Base-by-base conservation (phyloP, 2,329 filamentous ascomycete genomes). In the Aureobasidium mangrovei region DNA sequence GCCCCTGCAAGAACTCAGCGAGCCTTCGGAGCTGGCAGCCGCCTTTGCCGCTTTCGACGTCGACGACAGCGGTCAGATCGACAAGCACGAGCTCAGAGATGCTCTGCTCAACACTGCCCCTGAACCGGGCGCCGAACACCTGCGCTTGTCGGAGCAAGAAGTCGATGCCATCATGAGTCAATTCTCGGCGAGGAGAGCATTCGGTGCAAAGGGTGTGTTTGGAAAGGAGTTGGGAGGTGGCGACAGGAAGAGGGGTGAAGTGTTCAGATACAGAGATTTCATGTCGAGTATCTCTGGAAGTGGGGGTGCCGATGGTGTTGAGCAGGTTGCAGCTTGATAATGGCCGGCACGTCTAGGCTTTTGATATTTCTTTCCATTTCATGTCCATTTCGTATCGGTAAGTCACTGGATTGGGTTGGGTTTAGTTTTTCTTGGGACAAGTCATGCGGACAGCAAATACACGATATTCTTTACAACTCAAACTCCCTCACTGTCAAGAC, bases 1-100 rank as follows among this genome's bases (percentile, higher is more conserved):
- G 7, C 79, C 87, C 2, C 75, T 97, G 3, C 81, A 82, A 1
- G 79, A 83, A 0, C 75, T 97, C 18, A 94, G 88, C 0, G 84
- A 87, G 0, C 81, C 83, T 26, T 79, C 82, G 12, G 93, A 98
- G 66, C 78, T 98, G 7, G 74, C 89, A 24, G 91, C 90, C 1
- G 93, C 93, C 0, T 91, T 98, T 61, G 89, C 89, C 2, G 93
- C 93, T 0, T 97, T 97, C 66, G 93, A 98, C 65, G 88, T 95
- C 58, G 90, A 95, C 59, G 93, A 98, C 67, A 93, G 87, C 63
- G 93, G 93, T 3, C 90, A 96, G 69, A 83, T 97, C 38, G 90
- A 97, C 65, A 73, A 95, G 24, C 79, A 74, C 0, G 89, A 95
- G 69, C 72, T 98, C 58, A 82, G 86, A 43, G 88, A 93, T 61